phyloP scores from a whole-genome alignment of 2,329 filamentous ascomycete species.

The Nigrograna mackinnonii region DNA sequence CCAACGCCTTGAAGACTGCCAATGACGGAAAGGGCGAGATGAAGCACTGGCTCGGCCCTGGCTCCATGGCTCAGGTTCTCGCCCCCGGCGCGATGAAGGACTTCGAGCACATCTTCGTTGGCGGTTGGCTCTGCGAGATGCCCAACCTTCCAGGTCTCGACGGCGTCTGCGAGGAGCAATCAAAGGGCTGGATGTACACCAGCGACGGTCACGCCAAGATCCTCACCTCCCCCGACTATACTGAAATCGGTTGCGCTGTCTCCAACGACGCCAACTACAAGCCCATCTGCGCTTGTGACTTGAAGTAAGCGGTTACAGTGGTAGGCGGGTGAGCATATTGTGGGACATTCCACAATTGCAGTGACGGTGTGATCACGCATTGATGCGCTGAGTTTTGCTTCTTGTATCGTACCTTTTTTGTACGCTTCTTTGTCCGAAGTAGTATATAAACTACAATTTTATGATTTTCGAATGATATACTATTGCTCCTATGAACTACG shows the following conservation, averaged over 20 bases:
- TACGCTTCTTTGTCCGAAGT: no score
- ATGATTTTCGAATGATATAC: no score
- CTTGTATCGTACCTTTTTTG: no score
- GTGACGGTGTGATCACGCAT: no score
- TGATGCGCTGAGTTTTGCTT: no score
- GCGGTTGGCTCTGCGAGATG: slow-evolving; percentile 40
- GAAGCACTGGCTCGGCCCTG: slow-evolving; percentile 35
- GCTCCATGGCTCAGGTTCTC: slow-evolving; percentile 31
- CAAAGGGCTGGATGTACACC: slow-evolving; percentile 30
- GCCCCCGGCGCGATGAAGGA: slow-evolving; percentile 24
- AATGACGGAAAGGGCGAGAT: slow-evolving; percentile 29
- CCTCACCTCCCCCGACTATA: slow-evolving; percentile 25
- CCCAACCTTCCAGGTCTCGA: slow-evolving; percentile 26
- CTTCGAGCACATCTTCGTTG: slow-evolving; percentile 35
- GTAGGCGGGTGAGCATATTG: no score
- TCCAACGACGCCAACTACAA: no score
- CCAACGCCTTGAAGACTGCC: slow-evolving; percentile 28
- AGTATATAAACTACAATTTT: no score
- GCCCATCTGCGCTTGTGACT: no score
- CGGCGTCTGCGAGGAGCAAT: slow-evolving; percentile 22
- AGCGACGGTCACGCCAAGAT: slow-evolving; percentile 38
- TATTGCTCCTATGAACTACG: no score
- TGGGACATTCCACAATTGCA: no score
- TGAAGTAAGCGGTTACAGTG: no score
- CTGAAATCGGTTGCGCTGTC: slow-evolving; percentile 36